Base-by-base conservation (phyloP, 495 filamentous ascomycete genomes). In the Elasticomyces elasticus region DNA sequence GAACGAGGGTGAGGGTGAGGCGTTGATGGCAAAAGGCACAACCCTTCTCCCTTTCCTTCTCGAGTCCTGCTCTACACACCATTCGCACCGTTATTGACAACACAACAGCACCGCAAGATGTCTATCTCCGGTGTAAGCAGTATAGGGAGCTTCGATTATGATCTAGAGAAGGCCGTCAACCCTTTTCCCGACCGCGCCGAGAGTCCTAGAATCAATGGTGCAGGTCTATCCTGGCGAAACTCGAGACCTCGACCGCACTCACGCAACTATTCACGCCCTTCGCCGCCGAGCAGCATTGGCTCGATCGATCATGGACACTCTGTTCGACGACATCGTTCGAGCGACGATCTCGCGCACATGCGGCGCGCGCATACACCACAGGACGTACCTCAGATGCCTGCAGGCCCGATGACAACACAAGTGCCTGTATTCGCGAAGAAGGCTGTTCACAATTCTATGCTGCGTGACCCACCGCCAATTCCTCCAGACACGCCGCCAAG, bases 211-310 rank as follows among this genome's bases (percentile, higher is more conserved):
- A 40, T 13, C 20, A 26, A 5, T 12, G 24, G 3, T 11, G 11
- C 42, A 12, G 4, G 19, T 11, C 19, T 23, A 7, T 23, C 42
- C 5, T 22, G 42, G 24, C 20, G 20, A 17, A 23, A 23, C 5
- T 7, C 45, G n/a, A 30, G 25, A 31, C 3, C 7, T 6, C 17
- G 45, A 19, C 15, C n/a, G 3, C 45, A 19, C 23, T 30, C 25
- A 20, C 45, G 27, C 9, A 49, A 49, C 27, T 49, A 24, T 27
- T 49, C 45, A 6, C 45, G 45, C 10, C 45, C 45, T 9, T 49
- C 45, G n/a, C 45, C 24, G 22, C 27, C 45, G 10, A 19, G n/a
- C 24, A 49, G 45, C 23, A 3, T 49, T 10, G 25, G 27, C 45
- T 28, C 45, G 17, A 49, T 31, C 9, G 25, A 49, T 19, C 27